A percentile compares a stretch with the other conserved stretches of the same genome.
Conservation (phyloP, 139 green algal species). For the Deuterostichococcus epilithicus region DNA sequence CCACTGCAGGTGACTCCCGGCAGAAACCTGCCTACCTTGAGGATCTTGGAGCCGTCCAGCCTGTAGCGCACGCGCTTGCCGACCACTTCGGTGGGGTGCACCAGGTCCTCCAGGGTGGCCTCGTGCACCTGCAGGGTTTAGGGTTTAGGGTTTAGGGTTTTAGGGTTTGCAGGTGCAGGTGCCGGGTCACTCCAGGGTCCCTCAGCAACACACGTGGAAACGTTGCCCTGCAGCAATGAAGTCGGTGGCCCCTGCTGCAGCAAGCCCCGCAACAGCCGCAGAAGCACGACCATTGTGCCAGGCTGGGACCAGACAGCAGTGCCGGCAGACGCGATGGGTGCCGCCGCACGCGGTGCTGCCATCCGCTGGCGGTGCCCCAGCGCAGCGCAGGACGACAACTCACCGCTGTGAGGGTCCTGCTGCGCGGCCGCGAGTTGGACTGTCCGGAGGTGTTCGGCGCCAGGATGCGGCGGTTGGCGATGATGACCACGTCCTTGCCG, state of each 20-base stretch:
- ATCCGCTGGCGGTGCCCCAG: neutral
- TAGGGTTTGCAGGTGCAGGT: no score
- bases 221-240: no score
- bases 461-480: slow-evolving; percentile 94
- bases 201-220: no score
- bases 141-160: no score
- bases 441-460: slow-evolving; percentile 64
- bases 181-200: no score
- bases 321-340: no score
- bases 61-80: slow-evolving; percentile 95
- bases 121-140: slow-evolving; percentile 75
- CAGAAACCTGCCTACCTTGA: slow-evolving; percentile 64
- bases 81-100: slow-evolving; percentile 99
- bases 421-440: slow-evolving; percentile 69
- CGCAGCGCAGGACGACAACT: neutral
- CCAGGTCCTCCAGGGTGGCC: slow-evolving; percentile 90
- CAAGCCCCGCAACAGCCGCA: no score
- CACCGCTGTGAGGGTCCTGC: slow-evolving; percentile 90
- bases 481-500: slow-evolving; percentile 97
- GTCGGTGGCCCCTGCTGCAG: no score
- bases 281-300: no score
- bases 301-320: no score
- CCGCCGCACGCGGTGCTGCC: no score
- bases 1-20: no score
- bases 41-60: slow-evolving; percentile 85